Conservation (phyloP, 148 eudicot species). For the Camellia japonica region DNA sequence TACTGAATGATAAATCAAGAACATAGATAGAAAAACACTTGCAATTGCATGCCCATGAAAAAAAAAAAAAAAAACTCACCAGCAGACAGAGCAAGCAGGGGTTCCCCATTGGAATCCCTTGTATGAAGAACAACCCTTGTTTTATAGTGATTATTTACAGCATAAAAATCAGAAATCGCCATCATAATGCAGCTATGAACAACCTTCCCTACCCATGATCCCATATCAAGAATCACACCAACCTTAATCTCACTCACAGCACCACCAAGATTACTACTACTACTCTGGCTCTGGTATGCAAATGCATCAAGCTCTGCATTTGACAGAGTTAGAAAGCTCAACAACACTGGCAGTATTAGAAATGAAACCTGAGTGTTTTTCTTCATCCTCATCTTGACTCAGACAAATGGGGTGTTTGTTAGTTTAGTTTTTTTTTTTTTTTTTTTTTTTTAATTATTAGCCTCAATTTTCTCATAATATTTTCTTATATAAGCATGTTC, state of each 20-base stretch:
- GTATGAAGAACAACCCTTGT: conserved; percentile 29
- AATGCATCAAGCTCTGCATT: too few species aligned
- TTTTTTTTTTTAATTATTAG: too few species aligned
- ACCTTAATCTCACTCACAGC: conserved; percentile 12
- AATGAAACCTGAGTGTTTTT: too few species aligned
- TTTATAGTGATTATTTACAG: conserved; percentile 12
- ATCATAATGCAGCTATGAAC: conserved; percentile 24
- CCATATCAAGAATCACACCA: conserved; percentile 27
- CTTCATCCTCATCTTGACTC: too few species aligned
- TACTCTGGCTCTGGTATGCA: too few species aligned
- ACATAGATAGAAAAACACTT: background rate
- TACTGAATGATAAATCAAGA: background rate
- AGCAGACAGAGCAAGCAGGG: conserved; percentile 24
- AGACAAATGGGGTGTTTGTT: too few species aligned
- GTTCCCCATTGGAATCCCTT: conserved; percentile 21
- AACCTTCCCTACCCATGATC: conserved; percentile 23
- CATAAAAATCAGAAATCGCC: conserved; percentile 38
- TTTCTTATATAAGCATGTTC: too few species aligned
- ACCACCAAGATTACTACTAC: background rate
- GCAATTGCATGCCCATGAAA: background rate
- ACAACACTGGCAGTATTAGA: too few species aligned
- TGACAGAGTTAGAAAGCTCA: too few species aligned
- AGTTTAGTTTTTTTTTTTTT: too few species aligned
- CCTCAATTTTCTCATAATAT: too few species aligned
- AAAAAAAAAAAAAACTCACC: conserved; percentile 1